Evolutionary conservation across 148 eudicot species (phyloP).

Genomic region (Selenicereus undatus): DNA sequence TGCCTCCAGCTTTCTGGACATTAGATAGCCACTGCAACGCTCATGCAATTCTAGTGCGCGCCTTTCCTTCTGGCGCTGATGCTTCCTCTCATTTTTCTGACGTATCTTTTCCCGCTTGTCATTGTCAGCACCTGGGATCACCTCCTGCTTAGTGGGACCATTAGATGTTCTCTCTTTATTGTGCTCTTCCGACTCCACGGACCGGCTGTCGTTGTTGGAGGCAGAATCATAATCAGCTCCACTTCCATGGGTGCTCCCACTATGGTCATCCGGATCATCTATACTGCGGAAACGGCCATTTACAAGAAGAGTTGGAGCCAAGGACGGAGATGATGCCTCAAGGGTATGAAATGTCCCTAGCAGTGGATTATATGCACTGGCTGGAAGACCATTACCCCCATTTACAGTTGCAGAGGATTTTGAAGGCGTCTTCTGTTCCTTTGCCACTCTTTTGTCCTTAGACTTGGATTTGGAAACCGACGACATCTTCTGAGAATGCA

Average conservation of each 20-base stretch:
- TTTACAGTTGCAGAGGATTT: constrained; percentile 53
- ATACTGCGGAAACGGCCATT: constrained; percentile 83
- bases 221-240: constrained; percentile 72
- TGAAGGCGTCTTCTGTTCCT: constrained; percentile 69
- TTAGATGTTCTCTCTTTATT: constrained; percentile 64
- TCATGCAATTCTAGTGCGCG: constrained; percentile 96
- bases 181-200: constrained; percentile 95
- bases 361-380: constrained; percentile 87
- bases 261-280: constrained; percentile 78
- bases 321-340: constrained; percentile 53
- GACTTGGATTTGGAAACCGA: constrained; percentile 73
- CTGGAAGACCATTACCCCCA: constrained; percentile 43
- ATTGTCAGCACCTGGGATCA: constrained; percentile 74
- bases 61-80: constrained; percentile 96
- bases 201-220: constrained; percentile 83
- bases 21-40: constrained; percentile 83
- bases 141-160: constrained; percentile 43
- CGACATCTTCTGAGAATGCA: constrained; percentile 45
- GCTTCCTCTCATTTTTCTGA: constrained; percentile 92
- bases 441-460: constrained; percentile 69
- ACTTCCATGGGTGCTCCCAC: constrained; percentile 54
- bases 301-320: constrained; percentile 45
- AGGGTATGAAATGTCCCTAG: constrained; percentile 78
- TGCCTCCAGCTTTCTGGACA: constrained; percentile 91
- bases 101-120: constrained; percentile 94